Evolutionary conservation across 768 basidiomycete genomes (phyloP).

Genomic region (Royoungia palumana): DNA sequence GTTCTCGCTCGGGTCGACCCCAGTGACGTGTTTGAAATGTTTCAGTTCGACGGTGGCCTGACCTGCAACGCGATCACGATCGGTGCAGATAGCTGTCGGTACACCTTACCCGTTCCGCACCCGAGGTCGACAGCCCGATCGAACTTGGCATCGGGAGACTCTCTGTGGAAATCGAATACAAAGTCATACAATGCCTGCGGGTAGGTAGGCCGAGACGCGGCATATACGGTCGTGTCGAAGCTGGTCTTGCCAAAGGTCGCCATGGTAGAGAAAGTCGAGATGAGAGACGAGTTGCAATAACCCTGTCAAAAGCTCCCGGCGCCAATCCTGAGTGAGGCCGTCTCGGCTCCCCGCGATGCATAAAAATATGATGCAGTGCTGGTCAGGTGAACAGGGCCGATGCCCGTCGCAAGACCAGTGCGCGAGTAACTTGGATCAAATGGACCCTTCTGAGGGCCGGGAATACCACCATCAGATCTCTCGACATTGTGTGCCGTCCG

Average conservation of each 20-base stretch:
- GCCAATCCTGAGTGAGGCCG: background rate
- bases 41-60: conserved; percentile 62
- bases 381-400: background rate
- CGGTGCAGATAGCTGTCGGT: too few relatives aligned
- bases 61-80: conserved; percentile 37
- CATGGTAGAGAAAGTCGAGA: conserved; percentile 38
- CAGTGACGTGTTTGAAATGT: conserved; percentile 58
- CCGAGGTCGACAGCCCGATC: conserved; percentile 69
- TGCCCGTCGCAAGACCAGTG: too few relatives aligned
- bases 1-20: conserved; percentile 67
- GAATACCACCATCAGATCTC: too few relatives aligned
- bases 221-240: conserved; percentile 61
- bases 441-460: too few relatives aligned
- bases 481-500: too few relatives aligned
- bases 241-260: conserved; percentile 66
- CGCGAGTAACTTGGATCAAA: too few relatives aligned
- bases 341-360: background rate
- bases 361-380: too few relatives aligned
- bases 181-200: conserved; percentile 61
- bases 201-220: conserved; percentile 67
- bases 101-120: conserved; percentile 66
- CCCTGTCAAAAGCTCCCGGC: too few relatives aligned
- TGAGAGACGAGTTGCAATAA: background rate
- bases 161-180: conserved; percentile 54
- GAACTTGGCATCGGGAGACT: conserved; percentile 34